phyloP scores from a whole-genome alignment of 164 flowering plant genomes.

The Tetracentron sinense region DNA sequence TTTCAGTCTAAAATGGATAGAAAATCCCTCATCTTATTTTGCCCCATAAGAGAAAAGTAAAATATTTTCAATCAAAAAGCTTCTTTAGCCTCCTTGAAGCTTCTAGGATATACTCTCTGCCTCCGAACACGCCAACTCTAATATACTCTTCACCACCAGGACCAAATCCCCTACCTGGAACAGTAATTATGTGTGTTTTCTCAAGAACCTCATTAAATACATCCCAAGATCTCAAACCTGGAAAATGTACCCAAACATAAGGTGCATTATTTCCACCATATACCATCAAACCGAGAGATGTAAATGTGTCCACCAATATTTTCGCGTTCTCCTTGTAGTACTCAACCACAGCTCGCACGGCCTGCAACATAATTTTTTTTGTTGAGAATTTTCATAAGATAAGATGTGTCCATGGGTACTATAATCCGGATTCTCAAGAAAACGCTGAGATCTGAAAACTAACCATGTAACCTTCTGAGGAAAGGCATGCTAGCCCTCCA shows the following conservation, averaged over 20 bases:
- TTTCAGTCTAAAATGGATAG: background rate
- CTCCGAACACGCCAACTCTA: constrained; percentile 69
- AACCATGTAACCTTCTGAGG: constrained; percentile 54
- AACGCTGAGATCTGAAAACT: constrained; percentile 5
- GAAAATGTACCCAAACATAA: constrained; percentile 82
- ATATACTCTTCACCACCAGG: constrained; percentile 73
- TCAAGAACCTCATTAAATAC: constrained; percentile 65
- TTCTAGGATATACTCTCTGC: constrained; percentile 56
- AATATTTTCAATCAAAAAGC: constrained; percentile 16
- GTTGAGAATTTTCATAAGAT: background rate
- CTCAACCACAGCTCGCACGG: constrained; percentile 30
- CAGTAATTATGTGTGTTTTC: constrained; percentile 61
- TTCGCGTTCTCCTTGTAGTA: constrained; percentile 74
- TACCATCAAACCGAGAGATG: constrained; percentile 48
- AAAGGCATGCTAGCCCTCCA: constrained; percentile 75
- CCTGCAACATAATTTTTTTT: constrained; percentile 34
- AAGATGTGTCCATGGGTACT: background rate
- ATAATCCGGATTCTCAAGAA: background rate
- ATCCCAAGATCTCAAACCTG: constrained; percentile 75
- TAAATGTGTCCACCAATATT: constrained; percentile 52
- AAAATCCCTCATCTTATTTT: background rate
- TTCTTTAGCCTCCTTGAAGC: constrained; percentile 58
- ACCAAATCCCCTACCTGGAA: constrained; percentile 87
- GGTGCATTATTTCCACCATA: constrained; percentile 89
- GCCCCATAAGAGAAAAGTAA: background rate